phyloP scores from a whole-genome alignment of 2,329 filamentous ascomycete species.

The Curvularia sp. region DNA sequence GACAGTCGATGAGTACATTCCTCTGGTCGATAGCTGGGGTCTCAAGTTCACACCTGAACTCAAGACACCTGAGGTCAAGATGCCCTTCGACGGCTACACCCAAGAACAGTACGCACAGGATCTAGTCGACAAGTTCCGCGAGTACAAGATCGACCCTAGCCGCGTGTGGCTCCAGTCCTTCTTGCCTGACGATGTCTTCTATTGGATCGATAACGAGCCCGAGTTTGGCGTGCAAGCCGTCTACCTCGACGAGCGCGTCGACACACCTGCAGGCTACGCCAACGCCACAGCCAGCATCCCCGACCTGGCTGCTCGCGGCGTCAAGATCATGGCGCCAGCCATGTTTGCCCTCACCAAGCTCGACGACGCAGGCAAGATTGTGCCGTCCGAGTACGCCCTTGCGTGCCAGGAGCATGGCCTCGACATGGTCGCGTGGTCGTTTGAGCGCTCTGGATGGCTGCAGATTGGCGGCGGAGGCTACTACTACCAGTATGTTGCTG shows the following conservation, averaged over 20 bases:
- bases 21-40: slow-evolving; percentile 63
- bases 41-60: slow-evolving; percentile 61
- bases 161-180: slow-evolving; percentile 68
- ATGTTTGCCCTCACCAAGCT: slow-evolving; percentile 67
- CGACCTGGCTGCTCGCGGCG: slow-evolving; percentile 62
- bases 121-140: slow-evolving; percentile 57
- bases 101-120: slow-evolving; percentile 70
- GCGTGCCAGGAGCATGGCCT: slow-evolving; percentile 67
- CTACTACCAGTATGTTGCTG: slow-evolving; percentile 52
- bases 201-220: slow-evolving; percentile 70
- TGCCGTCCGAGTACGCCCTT: slow-evolving; percentile 68
- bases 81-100: slow-evolving; percentile 73
- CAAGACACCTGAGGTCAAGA: slow-evolving; percentile 71
- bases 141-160: slow-evolving; percentile 47
- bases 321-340: slow-evolving; percentile 69
- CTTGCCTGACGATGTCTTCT: slow-evolving; percentile 67
- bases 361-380: slow-evolving; percentile 59
- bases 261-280: slow-evolving; percentile 58
- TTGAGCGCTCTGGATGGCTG: slow-evolving; percentile 70
- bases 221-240: slow-evolving; percentile 68
- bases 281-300: slow-evolving; percentile 65
- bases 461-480: slow-evolving; percentile 55
- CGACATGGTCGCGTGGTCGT: slow-evolving; percentile 71
- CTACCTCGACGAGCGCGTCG: slow-evolving; percentile 67
- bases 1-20: slow-evolving; percentile 68